Base-by-base conservation (phyloP, 495 filamentous ascomycete species). In the Symbiotaphrina buchneri region DNA sequence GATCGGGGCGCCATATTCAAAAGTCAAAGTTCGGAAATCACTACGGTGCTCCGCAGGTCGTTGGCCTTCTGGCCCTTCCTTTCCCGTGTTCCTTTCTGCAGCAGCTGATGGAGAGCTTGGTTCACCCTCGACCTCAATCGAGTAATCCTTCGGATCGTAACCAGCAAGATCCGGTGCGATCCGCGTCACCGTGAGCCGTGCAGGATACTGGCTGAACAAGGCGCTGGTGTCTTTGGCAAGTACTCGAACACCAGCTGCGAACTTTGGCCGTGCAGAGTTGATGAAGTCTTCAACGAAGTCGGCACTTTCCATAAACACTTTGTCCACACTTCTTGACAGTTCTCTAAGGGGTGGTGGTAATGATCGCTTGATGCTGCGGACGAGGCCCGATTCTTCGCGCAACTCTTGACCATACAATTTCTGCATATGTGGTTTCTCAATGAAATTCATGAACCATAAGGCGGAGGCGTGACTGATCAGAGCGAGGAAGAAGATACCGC, bases 381-480 rank as follows among this genome's bases (percentile, higher is more conserved):
- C 81, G 17, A 97, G 59, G 40, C 87, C 90, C 7, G 85, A 83
- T 51, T 91, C 79, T 39, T 71, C 59, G 39, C 90, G 74, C 17
- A 97, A 55, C 43, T 67, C 72, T 34, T 65, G 61, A 24, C 87
- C 87, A 43, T 97, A 97, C 16, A 94, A 62, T 55, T 93, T 95
- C 52, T 93, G 82, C 87, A 97, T 97, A 51, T 97, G 87, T 17
- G 87, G 87, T 26, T 83, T 72, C 48, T 97, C 87, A 3, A 97
- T 77, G 33, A 85, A 73, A 38, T 93, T 77, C 35, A 95, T 81
- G 57, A 95, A 94, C 27, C 58, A 68, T 27, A 95, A 58, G 2
- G 74, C 79, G 18, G 90, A 58, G 33, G 85, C 61, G 41, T 95
- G 90, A 41, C 79, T 83, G 28, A 84, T 47, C 18, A 92, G 52